Evolutionary conservation across 306 rosid genomes (phyloP).

Genomic region (Prunus dulcis): DNA sequence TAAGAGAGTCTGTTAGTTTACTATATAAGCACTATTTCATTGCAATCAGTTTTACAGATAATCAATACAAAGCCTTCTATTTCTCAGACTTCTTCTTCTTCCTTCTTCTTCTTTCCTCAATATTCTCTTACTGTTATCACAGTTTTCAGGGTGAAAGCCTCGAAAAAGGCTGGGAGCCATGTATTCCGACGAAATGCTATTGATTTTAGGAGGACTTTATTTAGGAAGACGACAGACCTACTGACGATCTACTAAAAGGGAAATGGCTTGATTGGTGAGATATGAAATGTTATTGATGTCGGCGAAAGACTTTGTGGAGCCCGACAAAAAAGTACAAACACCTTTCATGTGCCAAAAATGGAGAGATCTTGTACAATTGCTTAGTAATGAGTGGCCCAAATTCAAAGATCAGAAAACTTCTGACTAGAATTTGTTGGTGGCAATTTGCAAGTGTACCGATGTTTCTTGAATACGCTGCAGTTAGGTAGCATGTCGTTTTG

Average conservation of each 20-base stretch:
- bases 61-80: no score
- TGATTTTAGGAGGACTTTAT: background rate
- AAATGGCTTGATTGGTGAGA: background rate
- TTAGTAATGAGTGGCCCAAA: background rate
- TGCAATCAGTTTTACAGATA: no score
- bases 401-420: background rate
- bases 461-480: background rate
- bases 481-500: background rate
- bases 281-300: no score
- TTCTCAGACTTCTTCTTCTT: no score
- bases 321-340: background rate
- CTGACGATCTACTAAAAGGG: background rate
- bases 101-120: no score
- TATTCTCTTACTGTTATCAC: no score
- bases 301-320: no score
- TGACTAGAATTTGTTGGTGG: background rate
- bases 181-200: background rate
- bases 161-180: no score
- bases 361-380: background rate
- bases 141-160: no score
- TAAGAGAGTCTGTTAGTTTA: no score
- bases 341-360: background rate
- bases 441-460: no score
- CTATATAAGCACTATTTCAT: no score
- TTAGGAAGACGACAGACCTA: background rate